Conservation (phyloP, 2,329 filamentous ascomycete genomes). For the Capronia coronata region DNA sequence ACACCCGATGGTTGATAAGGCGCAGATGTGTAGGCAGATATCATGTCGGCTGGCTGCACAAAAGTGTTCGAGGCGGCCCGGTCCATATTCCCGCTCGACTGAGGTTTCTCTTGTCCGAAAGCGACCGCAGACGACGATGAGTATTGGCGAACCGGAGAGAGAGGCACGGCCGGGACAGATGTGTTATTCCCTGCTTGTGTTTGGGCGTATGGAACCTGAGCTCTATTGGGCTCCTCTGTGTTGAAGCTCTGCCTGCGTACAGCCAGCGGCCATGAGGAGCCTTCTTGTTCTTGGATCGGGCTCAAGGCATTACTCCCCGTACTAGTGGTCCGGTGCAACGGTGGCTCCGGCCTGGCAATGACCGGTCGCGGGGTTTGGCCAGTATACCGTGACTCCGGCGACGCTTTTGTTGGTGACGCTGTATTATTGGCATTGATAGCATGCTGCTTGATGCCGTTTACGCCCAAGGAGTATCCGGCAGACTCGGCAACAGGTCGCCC, state of each 20-base stretch:
- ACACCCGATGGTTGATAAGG: conserved; percentile 15
- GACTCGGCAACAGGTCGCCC: not conserved
- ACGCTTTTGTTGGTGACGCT: conserved; percentile 13
- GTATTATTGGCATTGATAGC: conserved; percentile 10
- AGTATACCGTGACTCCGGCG: conserved; percentile 29
- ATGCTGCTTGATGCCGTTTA: conserved; percentile 10
- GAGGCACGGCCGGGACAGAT: conserved; percentile 12
- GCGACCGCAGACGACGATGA: conserved; percentile 20
- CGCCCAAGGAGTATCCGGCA: conserved; percentile 1
- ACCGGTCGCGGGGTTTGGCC: conserved; percentile 29
- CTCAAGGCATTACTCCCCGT: conserved; percentile 30
- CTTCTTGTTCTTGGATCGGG: conserved; percentile 30
- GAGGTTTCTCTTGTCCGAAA: conserved; percentile 19
- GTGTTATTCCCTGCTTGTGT: conserved; percentile 7
- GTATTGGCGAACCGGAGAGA: conserved; percentile 23
- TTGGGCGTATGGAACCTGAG: conserved; percentile 9
- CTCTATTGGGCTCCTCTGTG: conserved; percentile 13
- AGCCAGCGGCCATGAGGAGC: conserved; percentile 29
- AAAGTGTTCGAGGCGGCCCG: conserved; percentile 15
- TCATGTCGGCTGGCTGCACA: conserved; percentile 17
- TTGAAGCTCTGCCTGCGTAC: conserved; percentile 28
- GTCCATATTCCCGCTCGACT: conserved; percentile 17
- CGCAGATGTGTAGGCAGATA: conserved; percentile 13
- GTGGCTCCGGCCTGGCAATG: conserved; percentile 27
- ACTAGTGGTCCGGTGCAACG: conserved; percentile 30